phyloP scores from a whole-genome alignment of 2,329 filamentous ascomycete genomes.

The Colletotrichum liriopes region DNA sequence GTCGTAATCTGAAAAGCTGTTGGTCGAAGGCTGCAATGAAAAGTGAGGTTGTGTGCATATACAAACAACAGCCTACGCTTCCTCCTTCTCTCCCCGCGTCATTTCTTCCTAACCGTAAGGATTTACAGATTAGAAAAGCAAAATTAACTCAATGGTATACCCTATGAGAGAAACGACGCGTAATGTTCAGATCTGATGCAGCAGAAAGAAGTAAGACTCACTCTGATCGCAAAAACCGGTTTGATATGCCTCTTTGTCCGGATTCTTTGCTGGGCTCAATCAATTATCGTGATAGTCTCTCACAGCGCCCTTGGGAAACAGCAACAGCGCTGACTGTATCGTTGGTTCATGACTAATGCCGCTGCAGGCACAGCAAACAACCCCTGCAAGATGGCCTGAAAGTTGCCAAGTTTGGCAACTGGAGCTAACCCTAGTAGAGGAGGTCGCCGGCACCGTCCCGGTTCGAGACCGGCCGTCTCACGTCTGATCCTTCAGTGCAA shows the following conservation, averaged over 20 bases:
- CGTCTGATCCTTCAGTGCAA: background rate
- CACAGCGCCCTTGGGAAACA: background rate
- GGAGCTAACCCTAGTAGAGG: background rate
- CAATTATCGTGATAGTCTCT: background rate
- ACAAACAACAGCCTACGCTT: no score
- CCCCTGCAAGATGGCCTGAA: background rate
- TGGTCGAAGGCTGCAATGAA: no score
- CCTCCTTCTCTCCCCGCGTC: no score
- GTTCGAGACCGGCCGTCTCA: constrained; percentile 11
- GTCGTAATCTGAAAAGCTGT: no score
- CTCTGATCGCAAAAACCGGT: background rate
- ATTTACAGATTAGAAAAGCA: background rate
- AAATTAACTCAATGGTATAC: background rate
- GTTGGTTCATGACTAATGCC: background rate
- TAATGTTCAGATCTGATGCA: background rate
- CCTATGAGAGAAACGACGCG: background rate
- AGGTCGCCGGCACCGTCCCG: background rate
- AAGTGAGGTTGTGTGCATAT: no score
- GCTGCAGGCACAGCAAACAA: background rate
- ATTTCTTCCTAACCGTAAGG: no score
- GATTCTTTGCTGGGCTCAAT: background rate
- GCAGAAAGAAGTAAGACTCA: background rate
- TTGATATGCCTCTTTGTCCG: background rate
- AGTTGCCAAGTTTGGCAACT: constrained; percentile 1
- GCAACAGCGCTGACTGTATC: background rate